Percentiles rank a stretch among this genome's conserved stretches.
Conservation (phyloP, 2,329 filamentous ascomycete species). For the Neofusicoccum laricinum region DNA sequence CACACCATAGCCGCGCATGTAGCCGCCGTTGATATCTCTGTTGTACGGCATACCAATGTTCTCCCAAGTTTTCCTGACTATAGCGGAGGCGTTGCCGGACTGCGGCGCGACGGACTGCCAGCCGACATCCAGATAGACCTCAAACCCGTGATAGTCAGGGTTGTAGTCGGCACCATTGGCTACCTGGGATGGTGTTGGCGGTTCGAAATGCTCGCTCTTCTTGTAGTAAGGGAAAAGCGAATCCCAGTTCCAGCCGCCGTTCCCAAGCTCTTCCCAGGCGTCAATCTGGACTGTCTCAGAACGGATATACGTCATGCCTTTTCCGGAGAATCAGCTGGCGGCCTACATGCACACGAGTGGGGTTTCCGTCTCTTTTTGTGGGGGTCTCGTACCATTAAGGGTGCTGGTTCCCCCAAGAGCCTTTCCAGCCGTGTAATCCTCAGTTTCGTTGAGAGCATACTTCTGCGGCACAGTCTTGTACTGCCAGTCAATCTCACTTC, state of each 20-base stretch:
- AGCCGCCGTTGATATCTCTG: slow-evolving; percentile 36
- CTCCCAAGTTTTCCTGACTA: slow-evolving; percentile 32
- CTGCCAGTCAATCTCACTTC: slow-evolving; percentile 35
- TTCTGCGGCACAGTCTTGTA: slow-evolving; percentile 33
- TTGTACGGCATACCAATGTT: slow-evolving; percentile 32
- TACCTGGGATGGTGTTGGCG: slow-evolving; percentile 1
- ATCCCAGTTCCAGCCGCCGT: slow-evolving; percentile 18
- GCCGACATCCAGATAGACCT: slow-evolving; percentile 12
- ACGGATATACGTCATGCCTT: slow-evolving; percentile 20
- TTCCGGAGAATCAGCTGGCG: background rate
- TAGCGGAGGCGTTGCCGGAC: slow-evolving; percentile 10
- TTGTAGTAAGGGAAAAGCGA: slow-evolving; percentile 18
- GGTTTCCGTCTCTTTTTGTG: background rate
- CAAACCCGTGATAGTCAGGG: slow-evolving; percentile 4
- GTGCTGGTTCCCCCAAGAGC: slow-evolving; percentile 36
- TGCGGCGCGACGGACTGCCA: slow-evolving; percentile 12
- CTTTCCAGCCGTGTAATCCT: slow-evolving; percentile 33
- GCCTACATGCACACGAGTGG: no score
- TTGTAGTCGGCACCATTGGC: slow-evolving; percentile 15
- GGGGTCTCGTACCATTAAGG: slow-evolving; percentile 32
- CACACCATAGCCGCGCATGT: slow-evolving; percentile 36
- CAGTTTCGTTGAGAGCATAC: slow-evolving; percentile 23
- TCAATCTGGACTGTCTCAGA: slow-evolving; percentile 17
- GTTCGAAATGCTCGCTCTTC: slow-evolving; percentile 16
- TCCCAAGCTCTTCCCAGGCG: slow-evolving; percentile 17